phyloP scores from a whole-genome alignment of 345 rosid genomes.

The Eucalyptus sp. region DNA sequence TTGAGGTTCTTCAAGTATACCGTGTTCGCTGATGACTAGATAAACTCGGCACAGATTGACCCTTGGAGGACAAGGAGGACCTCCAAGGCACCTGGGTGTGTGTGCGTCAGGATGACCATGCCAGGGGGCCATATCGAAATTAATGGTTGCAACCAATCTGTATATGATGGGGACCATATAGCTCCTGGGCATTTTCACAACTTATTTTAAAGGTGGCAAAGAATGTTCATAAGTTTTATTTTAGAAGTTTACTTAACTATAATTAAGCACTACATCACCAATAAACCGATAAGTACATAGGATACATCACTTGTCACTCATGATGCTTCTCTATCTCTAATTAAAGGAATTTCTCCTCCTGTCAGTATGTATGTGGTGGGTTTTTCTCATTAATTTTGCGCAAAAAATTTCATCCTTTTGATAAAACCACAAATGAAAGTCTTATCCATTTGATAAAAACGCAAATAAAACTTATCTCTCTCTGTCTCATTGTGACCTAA shows the following conservation, averaged over 20 bases:
- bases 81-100: constrained; percentile 66
- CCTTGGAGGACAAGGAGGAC: constrained; percentile 39
- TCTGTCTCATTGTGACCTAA: accelerated
- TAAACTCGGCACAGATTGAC: constrained; percentile 53
- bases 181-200: accelerated
- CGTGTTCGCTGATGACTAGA: constrained; percentile 27
- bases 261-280: background rate
- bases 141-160: too few relatives aligned
- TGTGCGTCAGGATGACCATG: constrained; percentile 57
- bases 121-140: background rate
- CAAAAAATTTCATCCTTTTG: too few relatives aligned
- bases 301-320: too few relatives aligned
- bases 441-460: background rate
- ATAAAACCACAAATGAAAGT: too few relatives aligned
- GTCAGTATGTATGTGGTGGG: background rate
- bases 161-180: too few relatives aligned
- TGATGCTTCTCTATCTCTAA: background rate
- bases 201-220: too few relatives aligned
- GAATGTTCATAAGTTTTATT: too few relatives aligned
- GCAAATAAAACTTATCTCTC: too few relatives aligned
- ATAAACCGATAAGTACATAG: background rate
- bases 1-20: constrained; percentile 40
- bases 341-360: background rate
- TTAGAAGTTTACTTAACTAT: background rate
- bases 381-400: background rate